These are phyloP conservation scores for Bipolaris victoriae DNA, from an alignment of 2,329 filamentous ascomycete genomes.

Conservation along the genomic window DNA sequence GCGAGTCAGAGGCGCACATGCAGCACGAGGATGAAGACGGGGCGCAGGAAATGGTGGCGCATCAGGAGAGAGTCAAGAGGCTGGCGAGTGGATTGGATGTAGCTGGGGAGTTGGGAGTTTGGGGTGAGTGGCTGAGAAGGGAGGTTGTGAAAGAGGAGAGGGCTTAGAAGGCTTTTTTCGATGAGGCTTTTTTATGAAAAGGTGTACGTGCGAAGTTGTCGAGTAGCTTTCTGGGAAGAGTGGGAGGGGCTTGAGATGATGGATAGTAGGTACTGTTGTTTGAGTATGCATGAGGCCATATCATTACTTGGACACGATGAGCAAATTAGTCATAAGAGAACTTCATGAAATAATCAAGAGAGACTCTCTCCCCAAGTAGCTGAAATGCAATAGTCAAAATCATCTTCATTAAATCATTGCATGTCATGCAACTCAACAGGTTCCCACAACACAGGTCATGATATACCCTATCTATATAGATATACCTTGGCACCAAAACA, in stretches of 20 bases:
- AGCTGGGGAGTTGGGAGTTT: constrained; percentile 58
- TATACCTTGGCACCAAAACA: background rate
- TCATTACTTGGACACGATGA: background rate
- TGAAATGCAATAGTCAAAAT: background rate
- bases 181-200: background rate
- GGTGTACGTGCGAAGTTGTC: too few relatives aligned
- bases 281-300: background rate
- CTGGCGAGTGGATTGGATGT: constrained; percentile 55
- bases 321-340: too few relatives aligned
- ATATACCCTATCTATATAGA: background rate
- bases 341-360: too few relatives aligned
- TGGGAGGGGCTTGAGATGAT: background rate
- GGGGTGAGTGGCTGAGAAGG: constrained; percentile 57
- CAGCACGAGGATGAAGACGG: background rate
- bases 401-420: background rate
- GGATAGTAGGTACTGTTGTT: background rate
- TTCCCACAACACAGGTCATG: background rate
- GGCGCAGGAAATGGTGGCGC: constrained; percentile 22
- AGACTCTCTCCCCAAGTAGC: too few relatives aligned
- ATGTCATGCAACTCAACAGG: background rate
- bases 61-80: constrained; percentile 37
- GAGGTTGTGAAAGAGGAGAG: constrained; percentile 17
- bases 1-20: background rate
- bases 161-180: background rate
- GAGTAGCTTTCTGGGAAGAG: background rate